These are phyloP conservation scores for Pythium myriotylum DNA, from an alignment of 352 stramenopile genomes.

Conservation along the genomic window DNA sequence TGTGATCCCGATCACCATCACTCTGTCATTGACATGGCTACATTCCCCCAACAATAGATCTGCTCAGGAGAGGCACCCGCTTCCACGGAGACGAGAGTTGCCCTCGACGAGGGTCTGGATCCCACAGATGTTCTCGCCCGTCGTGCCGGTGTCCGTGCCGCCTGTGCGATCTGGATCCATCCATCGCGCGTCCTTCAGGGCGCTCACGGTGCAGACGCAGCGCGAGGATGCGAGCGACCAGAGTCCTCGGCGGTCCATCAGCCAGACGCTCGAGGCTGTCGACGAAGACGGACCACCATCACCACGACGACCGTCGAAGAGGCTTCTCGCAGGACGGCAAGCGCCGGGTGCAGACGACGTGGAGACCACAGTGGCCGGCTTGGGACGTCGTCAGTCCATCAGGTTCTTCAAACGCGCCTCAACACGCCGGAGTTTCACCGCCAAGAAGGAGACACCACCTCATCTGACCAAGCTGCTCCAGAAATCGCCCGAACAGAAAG, in stretches of 20 bases:
- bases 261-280: not conserved
- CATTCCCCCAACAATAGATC: constrained; percentile 12
- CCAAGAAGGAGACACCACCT: constrained; percentile 39
- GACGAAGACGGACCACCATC: not conserved
- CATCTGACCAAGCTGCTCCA: constrained; percentile 63
- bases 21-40: constrained; percentile 21
- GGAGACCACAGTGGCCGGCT: not conserved
- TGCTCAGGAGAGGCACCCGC: not conserved
- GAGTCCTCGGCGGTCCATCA: not conserved
- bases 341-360: too few relatives aligned
- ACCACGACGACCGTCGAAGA: constrained; percentile 1
- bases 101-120: not conserved
- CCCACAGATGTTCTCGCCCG: constrained; percentile 29
- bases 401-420: constrained; percentile 16
- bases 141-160: constrained; percentile 11
- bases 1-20: constrained; percentile 10
- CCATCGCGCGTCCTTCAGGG: constrained; percentile 11
- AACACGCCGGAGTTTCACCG: constrained; percentile 5
- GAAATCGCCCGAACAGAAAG: constrained; percentile 54
- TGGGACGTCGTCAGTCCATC: constrained; percentile 15
- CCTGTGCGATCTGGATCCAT: not conserved
- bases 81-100: too few relatives aligned
- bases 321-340: not conserved
- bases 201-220: constrained; percentile 3
- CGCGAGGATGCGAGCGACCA: not conserved